These are phyloP conservation scores for Podospora pseudopauciseta DNA, from an alignment of 495 filamentous ascomycete genomes.

Conservation along the genomic window DNA sequence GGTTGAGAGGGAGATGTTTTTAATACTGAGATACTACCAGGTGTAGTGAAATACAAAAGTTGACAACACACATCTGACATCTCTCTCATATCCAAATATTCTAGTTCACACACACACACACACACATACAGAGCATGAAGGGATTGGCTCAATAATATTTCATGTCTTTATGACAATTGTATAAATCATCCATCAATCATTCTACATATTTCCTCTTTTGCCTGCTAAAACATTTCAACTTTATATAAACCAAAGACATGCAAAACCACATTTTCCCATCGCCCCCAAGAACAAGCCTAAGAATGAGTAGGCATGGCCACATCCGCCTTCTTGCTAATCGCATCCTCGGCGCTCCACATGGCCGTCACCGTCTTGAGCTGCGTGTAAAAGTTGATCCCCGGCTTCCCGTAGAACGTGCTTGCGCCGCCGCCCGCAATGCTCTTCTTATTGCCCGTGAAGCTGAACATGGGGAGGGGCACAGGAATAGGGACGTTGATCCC, in stretches of 20 bases:
- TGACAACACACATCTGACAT: background rate
- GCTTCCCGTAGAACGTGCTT: constrained; percentile 92
- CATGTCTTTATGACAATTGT: background rate
- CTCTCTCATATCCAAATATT: background rate
- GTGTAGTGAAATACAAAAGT: background rate
- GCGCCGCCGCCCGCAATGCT: constrained; percentile 90
- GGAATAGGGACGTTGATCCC: constrained; percentile 81
- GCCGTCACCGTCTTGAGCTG: constrained; percentile 97
- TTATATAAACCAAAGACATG: too few species aligned
- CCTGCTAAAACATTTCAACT: background rate
- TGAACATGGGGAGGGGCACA: constrained; percentile 92
- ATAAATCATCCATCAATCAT: background rate
- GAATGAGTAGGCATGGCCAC: constrained; percentile 91
- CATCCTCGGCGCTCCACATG: constrained; percentile 83
- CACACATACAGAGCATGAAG: too few species aligned
- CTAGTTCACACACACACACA: too few species aligned
- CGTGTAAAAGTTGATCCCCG: constrained; percentile 90
- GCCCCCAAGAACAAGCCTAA: constrained; percentile 6
- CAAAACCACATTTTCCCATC: too few species aligned
- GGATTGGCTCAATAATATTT: background rate
- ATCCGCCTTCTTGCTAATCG: constrained; percentile 71
- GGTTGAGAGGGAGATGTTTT: background rate
- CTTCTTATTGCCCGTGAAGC: constrained; percentile 97
- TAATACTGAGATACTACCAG: background rate
- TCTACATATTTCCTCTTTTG: background rate